A percentile compares a stretch with the other conserved stretches of the same genome.
These are phyloP conservation scores for Podaxis mareebaensis DNA, from an alignment of 768 basidiomycete genomes.

Conservation along the genomic window DNA sequence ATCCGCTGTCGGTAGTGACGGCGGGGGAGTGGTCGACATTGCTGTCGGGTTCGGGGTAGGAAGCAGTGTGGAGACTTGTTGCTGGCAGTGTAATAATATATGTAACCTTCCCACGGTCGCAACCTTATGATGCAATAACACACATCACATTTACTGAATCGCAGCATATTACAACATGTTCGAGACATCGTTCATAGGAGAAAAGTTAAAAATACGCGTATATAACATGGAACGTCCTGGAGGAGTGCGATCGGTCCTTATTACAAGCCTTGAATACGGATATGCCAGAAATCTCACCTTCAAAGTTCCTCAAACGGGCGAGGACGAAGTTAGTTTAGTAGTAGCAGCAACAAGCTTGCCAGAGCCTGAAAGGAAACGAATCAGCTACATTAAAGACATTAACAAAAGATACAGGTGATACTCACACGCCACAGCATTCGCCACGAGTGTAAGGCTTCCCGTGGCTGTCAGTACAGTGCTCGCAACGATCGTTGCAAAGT, in stretches of 20 bases:
- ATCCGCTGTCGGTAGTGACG: constrained; percentile 4
- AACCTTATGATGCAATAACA: background rate
- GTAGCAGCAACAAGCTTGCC: background rate
- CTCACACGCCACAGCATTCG: background rate
- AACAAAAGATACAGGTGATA: background rate
- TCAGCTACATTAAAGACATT: background rate
- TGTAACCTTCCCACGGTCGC: constrained; percentile 10
- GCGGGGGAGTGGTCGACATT: constrained; percentile 12
- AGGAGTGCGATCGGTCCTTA: too few relatives aligned
- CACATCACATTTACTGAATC: too few relatives aligned
- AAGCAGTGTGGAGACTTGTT: background rate
- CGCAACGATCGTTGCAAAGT: background rate
- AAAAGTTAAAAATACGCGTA: too few relatives aligned
- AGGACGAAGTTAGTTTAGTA: background rate
- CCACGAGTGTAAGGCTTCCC: background rate
- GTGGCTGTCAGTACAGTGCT: background rate
- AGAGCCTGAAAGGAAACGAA: background rate
- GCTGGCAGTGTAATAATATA: background rate
- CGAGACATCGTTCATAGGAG: too few relatives aligned
- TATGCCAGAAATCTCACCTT: too few relatives aligned
- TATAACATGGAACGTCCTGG: too few relatives aligned
- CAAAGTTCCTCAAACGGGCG: too few relatives aligned
- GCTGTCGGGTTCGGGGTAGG: background rate
- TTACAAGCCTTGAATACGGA: too few relatives aligned
- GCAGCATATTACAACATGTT: too few relatives aligned